Conservation (phyloP, 495 filamentous ascomycete species). For the Tuber microsphaerosporum region DNA sequence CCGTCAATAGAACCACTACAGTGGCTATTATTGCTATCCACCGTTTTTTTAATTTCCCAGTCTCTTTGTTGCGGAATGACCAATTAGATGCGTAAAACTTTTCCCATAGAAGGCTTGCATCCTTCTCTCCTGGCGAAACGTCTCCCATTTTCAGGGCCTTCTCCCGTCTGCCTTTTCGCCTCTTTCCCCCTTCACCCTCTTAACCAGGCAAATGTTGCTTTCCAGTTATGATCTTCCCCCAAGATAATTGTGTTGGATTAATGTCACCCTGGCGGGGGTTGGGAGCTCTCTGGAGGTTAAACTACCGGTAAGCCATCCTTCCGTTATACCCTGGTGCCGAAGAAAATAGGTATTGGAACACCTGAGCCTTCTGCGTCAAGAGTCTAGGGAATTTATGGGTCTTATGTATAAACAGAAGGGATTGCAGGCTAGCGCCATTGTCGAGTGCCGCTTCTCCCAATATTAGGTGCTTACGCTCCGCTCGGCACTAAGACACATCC, state of each 20-base stretch:
- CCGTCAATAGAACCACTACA: neutral
- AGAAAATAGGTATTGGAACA: neutral
- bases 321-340: neutral
- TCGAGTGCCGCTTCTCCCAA: neutral
- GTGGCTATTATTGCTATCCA: neutral
- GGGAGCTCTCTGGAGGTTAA: neutral
- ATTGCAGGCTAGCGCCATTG: neutral
- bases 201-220: neutral
- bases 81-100: neutral
- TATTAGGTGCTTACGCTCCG: neutral
- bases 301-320: neutral
- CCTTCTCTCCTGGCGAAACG: neutral
- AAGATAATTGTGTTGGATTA: neutral
- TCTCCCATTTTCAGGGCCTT: neutral
- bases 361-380: neutral
- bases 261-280: neutral
- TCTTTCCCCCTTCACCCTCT: neutral
- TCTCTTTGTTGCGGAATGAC: neutral
- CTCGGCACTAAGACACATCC: neutral
- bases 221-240: neutral
- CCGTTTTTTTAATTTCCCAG: neutral
- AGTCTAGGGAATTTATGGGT: neutral
- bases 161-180: no score
- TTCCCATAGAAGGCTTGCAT: neutral
- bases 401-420: neutral